A percentile compares a stretch with the other conserved stretches of the same genome.
Evolutionary conservation across 1,284 basidiomycete genomes (phyloP).

Genomic region (Ceratobasidium sp.): DNA sequence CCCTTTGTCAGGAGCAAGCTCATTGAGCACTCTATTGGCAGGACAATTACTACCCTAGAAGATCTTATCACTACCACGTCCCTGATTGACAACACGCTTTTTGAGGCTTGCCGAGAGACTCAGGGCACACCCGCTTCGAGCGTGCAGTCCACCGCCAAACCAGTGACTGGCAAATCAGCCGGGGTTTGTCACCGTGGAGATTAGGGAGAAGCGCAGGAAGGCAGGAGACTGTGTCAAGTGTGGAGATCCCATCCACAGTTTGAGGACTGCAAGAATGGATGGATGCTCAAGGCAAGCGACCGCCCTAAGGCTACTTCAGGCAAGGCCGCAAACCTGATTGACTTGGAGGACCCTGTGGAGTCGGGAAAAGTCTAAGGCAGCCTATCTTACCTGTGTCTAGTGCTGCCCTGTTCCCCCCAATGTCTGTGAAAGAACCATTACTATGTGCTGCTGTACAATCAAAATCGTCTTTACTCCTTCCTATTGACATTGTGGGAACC

Average conservation of each 20-base stretch:
- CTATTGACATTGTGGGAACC: no score
- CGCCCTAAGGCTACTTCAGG: background rate
- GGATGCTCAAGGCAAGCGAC: background rate
- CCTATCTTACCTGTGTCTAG: conserved; percentile 10
- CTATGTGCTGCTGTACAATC: background rate
- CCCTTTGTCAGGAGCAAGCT: conserved; percentile 1
- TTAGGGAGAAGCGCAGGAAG: background rate
- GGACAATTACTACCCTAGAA: background rate
- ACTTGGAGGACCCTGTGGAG: background rate
- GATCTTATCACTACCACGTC: background rate
- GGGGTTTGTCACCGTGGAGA: background rate
- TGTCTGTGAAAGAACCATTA: background rate
- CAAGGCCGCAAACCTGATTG: background rate
- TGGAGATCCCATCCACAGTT: background rate
- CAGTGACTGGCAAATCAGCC: background rate
- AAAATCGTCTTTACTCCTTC: background rate
- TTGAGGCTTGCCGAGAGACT: background rate
- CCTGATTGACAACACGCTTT: conserved; percentile 15
- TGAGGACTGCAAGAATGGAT: background rate
- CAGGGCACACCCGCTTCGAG: background rate
- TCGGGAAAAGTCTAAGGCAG: conserved; percentile 8
- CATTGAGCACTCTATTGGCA: background rate
- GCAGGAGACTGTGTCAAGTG: background rate
- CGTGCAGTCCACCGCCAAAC: background rate
- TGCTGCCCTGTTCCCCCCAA: background rate